Evolutionary conservation across 139 green algal species (phyloP).

Genomic region (Pseudopediastrum boryanum): DNA sequence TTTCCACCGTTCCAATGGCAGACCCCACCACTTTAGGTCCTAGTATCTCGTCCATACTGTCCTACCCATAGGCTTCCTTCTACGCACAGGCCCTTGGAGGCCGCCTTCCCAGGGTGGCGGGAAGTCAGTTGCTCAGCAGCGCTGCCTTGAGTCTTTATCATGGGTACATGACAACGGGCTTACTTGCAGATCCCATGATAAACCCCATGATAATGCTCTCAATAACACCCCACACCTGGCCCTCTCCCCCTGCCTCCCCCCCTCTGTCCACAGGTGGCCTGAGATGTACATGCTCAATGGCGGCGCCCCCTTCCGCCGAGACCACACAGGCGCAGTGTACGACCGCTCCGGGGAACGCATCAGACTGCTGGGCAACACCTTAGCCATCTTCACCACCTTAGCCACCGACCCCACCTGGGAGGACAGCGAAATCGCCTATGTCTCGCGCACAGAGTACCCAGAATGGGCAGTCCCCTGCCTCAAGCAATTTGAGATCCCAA

Average conservation of each 20-base stretch:
- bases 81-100: no score
- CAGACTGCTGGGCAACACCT: constrained; percentile 51
- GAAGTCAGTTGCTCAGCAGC: no score
- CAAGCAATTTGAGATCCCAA: constrained; percentile 49
- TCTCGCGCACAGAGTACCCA: constrained; percentile 60
- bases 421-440: constrained; percentile 61
- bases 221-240: no score
- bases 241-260: not conserved
- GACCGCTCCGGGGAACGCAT: constrained; percentile 45
- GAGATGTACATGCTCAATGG: constrained; percentile 65
- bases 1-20: no score
- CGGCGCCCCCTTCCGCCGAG: constrained; percentile 51
- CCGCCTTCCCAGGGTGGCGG: no score
- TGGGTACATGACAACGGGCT: no score
- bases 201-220: no score
- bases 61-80: no score
- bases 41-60: no score
- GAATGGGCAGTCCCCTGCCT: constrained; percentile 65
- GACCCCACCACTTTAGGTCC: no score
- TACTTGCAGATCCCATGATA: no score
- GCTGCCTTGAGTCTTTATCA: no score
- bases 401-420: constrained; percentile 50
- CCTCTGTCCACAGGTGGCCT: constrained; percentile 23
- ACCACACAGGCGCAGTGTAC: constrained; percentile 39
- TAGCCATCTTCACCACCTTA: constrained; percentile 56